Evolutionary conservation across 1,284 basidiomycete genomes (phyloP), one percentile per base, ranked within the genome.

Genomic region (Cystobasidium pallidum): DNA sequence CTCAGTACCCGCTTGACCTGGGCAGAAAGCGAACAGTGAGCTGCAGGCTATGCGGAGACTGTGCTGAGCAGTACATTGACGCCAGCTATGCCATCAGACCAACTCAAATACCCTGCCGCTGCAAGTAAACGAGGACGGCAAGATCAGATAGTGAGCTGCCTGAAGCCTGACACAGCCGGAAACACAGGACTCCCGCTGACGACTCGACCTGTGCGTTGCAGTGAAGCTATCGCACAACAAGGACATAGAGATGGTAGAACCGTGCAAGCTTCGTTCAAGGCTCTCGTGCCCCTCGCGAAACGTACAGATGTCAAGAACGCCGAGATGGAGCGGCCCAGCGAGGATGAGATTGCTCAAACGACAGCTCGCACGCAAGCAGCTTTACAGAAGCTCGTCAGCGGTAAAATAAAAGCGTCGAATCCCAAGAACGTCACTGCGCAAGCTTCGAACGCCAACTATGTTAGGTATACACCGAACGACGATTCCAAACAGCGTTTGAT

Each of bases 351-450:
- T 4, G 88, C 90, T 78, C 86, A 85, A 15, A 98, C 94, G 0
- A 88, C 94, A 0, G 94, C 98, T 52, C 88, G 89, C 75, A 99
- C 96, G 0, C 87, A 90, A 21, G 86, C 88, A 15, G 96, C 96
- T 0, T 85, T 99, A 15, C 95, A 99, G 82, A 92, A 92, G 81
- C 86, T 98, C 66, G 91, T 93, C 8, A 90, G 91, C 65, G 91
- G 91, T 65, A 98, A 96, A 82, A 97, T 98, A 82, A 98, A 98
- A 82, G 91, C 94, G 2, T 91, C 93, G 2, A 94, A 97, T 78
- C 93, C 95, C 2, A 82, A 81, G 66, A 77, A 80, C 51, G 78
- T 80, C 4, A 71, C 75, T 21, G 74, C 78, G 73, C 78, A 81
- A 47, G 45, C 24, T 8, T 80, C 0, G 93, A 90, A 90, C 80